Base-by-base conservation (phyloP, 2,329 filamentous ascomycete genomes). In the Epicoccum sorghinum region DNA sequence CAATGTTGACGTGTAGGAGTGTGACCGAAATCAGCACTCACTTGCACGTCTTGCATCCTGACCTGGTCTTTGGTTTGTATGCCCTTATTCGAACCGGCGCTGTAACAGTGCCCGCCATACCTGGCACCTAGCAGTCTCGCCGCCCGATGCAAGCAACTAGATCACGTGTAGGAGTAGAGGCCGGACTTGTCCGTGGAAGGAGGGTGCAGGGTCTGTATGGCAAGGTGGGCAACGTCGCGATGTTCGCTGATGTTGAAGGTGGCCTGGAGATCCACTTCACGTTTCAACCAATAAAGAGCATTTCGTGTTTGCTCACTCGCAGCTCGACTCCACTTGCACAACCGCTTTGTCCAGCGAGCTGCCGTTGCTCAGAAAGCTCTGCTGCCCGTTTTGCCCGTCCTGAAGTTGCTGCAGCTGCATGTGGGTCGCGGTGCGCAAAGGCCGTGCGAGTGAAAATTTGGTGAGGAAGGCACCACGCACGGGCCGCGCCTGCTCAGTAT, bases 21-120 rank as follows among this genome's bases (percentile, higher is more conserved):
- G 40, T 41, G 41, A 45, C 13, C 45, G 27, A 41, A 40, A 45
- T 43, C 40, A 49, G 23, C 52, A 57, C 54, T 48, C 48, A 57
- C 54, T 57, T 57, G 54, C 54, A 57, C 29, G 48, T 57, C 35
- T 49, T 52, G 29, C 54, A 57, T 4, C 54, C 54, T 10, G 54
- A 48, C 23, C 42, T 57, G n/a, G 36, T 18, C 25, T 53, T 57
- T 3, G 54, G 48, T 30, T 40, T 54, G 29, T 37, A 54, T 12
- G 36, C 27, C 24, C 41, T 45, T 10, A 3, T 24, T 13, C 45
- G 52, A 25, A 40, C 29, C n/a, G 36, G 39, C 40, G 40, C 14
- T 10, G 29, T 30, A 25, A 22, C 3, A 7, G 30, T 35, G 5
- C 35, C 36, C 29, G 40, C 23, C 46, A 49, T 54, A 3, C 40